Evolutionary conservation across 495 filamentous ascomycete species (phyloP).

Genomic region (Xanthoparmelia taractica): DNA sequence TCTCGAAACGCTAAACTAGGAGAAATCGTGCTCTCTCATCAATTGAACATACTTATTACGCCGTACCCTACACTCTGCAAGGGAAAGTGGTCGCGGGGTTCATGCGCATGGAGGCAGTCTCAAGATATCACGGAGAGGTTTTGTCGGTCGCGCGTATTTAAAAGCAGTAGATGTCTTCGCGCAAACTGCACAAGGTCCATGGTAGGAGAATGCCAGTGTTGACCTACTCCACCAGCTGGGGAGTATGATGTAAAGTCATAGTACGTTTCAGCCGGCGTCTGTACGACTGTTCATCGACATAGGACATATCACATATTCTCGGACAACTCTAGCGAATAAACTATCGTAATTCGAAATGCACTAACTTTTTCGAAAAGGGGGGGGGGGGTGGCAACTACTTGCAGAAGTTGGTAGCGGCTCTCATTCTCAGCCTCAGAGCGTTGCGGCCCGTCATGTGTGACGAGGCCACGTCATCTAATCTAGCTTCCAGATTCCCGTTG

Average conservation of each 20-base stretch:
- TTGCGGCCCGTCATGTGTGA: neutral
- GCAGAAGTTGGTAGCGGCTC: constrained; percentile 1
- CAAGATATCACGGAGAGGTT: constrained; percentile 14
- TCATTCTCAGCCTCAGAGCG: neutral
- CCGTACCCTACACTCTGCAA: constrained; percentile 14
- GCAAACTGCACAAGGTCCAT: constrained; percentile 5
- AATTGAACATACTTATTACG: too few species aligned
- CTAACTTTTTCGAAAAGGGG: constrained; percentile 14
- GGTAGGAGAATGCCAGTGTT: neutral
- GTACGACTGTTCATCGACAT: constrained; percentile 2
- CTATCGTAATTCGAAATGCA: constrained; percentile 13
- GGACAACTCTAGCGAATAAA: constrained; percentile 5
- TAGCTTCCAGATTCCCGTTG: neutral
- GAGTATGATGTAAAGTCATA: constrained; percentile 6
- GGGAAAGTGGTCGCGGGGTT: constrained; percentile 9
- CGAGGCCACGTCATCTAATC: neutral
- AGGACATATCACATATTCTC: constrained; percentile 7
- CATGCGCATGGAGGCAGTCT: constrained; percentile 18
- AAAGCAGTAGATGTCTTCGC: constrained; percentile 8
- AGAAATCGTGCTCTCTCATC: too few species aligned
- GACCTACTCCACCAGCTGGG: constrained; percentile 5
- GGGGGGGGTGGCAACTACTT: neutral
- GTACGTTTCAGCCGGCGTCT: constrained; percentile 7
- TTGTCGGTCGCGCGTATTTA: constrained; percentile 7
- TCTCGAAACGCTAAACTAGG: too few species aligned